A percentile compares a stretch with the other conserved stretches of the same genome.
Evolutionary conservation across 2,329 filamentous ascomycete species (phyloP).

Genomic region (Xylaria hypoxylon): DNA sequence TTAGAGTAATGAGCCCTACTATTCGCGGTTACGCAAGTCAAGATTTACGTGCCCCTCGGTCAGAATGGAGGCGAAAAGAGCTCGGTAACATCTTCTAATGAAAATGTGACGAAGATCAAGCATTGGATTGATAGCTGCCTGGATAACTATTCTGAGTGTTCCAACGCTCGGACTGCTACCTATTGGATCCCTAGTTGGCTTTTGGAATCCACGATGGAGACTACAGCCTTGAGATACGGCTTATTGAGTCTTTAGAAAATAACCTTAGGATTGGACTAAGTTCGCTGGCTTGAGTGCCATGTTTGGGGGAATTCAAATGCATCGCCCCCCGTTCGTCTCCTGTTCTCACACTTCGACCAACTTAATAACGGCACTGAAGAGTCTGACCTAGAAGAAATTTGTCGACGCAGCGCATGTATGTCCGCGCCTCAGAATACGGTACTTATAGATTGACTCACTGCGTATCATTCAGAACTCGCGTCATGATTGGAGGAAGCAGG

Average conservation of each 20-base stretch:
- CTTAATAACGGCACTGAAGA: slow-evolving; percentile 26
- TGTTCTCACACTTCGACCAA: slow-evolving; percentile 24
- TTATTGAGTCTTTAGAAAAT: slow-evolving; percentile 30
- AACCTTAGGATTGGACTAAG: not conserved
- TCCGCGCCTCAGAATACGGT: slow-evolving; percentile 28
- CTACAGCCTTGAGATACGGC: slow-evolving; percentile 16
- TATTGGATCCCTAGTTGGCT: slow-evolving; percentile 36
- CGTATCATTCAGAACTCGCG: slow-evolving; percentile 36
- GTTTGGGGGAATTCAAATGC: slow-evolving; percentile 36
- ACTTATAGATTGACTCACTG: slow-evolving; percentile 37
- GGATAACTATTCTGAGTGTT: slow-evolving; percentile 28
- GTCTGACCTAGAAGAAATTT: slow-evolving; percentile 31
- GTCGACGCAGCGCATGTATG: slow-evolving; percentile 35
- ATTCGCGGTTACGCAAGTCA: slow-evolving; percentile 4
- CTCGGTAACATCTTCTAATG: slow-evolving; percentile 26
- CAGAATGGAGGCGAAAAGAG: slow-evolving; percentile 24
- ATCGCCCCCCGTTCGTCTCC: slow-evolving; percentile 31
- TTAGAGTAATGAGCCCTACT: not conserved
- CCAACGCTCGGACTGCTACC: not conserved
- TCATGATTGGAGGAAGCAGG: slow-evolving; percentile 36
- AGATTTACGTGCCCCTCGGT: slow-evolving; percentile 21
- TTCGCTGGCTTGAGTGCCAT: slow-evolving; percentile 39
- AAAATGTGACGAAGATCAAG: slow-evolving; percentile 33
- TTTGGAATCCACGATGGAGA: slow-evolving; percentile 22
- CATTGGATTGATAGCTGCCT: slow-evolving; percentile 34